phyloP scores from a whole-genome alignment of 306 rosid species.

The Pterocarpus santalinus region DNA sequence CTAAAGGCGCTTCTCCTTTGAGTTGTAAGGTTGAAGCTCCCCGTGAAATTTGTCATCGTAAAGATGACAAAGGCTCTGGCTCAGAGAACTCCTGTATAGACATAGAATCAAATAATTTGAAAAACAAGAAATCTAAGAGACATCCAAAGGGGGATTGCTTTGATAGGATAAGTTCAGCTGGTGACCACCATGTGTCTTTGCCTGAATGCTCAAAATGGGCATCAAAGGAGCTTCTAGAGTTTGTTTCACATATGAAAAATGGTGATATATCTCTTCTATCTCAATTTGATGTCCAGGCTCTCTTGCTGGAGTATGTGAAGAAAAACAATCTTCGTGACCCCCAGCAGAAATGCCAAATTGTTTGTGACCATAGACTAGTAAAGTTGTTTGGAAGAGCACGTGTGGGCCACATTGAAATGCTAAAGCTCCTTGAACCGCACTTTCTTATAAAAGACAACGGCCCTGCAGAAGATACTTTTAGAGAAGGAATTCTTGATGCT shows the following conservation, averaged over 20 bases:
- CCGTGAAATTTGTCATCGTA: constrained; percentile 54
- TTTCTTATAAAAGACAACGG: constrained; percentile 62
- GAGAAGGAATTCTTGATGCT: constrained; percentile 55
- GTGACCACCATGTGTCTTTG: constrained; percentile 47
- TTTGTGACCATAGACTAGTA: constrained; percentile 81
- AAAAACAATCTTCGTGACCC: constrained; percentile 87
- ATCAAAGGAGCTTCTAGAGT: constrained; percentile 85
- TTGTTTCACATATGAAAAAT: constrained; percentile 88
- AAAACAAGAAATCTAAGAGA: constrained; percentile 54
- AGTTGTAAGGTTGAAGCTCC: constrained; percentile 55
- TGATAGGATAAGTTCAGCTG: constrained; percentile 52
- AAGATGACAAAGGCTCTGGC: constrained; percentile 58
- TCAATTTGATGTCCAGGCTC: constrained; percentile 73
- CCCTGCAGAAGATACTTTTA: constrained; percentile 47
- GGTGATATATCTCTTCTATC: constrained; percentile 75
- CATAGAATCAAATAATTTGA: constrained; percentile 58
- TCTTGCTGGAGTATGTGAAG: constrained; percentile 79
- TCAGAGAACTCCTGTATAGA: constrained; percentile 66
- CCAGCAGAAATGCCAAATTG: constrained; percentile 69
- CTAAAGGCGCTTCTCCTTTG: constrained; percentile 62
- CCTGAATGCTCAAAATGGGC: constrained; percentile 79
- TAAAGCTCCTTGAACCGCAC: constrained; percentile 87
- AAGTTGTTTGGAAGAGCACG: constrained; percentile 78
- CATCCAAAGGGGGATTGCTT: constrained; percentile 49
- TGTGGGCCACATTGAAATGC: constrained; percentile 83